Evolutionary conservation across 768 basidiomycete genomes (phyloP), one percentile per base, ranked within the genome.

Genomic region (Suillus subluteus): DNA sequence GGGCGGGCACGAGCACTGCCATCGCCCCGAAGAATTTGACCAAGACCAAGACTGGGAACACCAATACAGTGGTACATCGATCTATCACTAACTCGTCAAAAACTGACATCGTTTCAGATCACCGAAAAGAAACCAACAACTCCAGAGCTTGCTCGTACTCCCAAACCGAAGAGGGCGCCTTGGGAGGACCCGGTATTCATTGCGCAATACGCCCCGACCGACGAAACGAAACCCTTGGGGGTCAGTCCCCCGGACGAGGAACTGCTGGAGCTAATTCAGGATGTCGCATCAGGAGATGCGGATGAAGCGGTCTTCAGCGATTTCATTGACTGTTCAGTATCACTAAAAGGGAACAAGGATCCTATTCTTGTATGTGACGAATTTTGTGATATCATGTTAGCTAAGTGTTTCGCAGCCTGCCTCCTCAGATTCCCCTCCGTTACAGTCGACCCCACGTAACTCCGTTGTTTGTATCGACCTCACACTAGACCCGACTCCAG

Each of bases 391-490:
- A 44, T 6, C 50, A 62, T 21, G 38, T 40, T 26, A 26, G 38
- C 58, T 66, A 9, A 70, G 48, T n/a, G 63, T 40, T 35, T 63
- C 59, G 38, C 44, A 77, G 73, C 40, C 40, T 44, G 30, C 58
- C 37, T 67, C 41, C 16, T 41, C 37, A 52, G 50, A 41, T 18
- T 32, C 32, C 40, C 61, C 59, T 32, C 59, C 64, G 18, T 21
- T 52, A 62, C 62, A 68, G 52, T 68, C 68, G 37, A 70, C 69
- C 32, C 72, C 72, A 41, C 64, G 62, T 69, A 67, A 64, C 26
- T 69, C 80, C 52, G 66, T 68, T 26, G 69, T 76, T 9, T 82
- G 79, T 52, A 81, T 85, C 65, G 85, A 87, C 72, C 76, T 86
- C 64, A 85, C 82, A n/a, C 67, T 72, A 23, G 78, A 80, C 52